Evolutionary conservation across 768 basidiomycete genomes (phyloP).

Genomic region (Coprinopsis cinerea): DNA sequence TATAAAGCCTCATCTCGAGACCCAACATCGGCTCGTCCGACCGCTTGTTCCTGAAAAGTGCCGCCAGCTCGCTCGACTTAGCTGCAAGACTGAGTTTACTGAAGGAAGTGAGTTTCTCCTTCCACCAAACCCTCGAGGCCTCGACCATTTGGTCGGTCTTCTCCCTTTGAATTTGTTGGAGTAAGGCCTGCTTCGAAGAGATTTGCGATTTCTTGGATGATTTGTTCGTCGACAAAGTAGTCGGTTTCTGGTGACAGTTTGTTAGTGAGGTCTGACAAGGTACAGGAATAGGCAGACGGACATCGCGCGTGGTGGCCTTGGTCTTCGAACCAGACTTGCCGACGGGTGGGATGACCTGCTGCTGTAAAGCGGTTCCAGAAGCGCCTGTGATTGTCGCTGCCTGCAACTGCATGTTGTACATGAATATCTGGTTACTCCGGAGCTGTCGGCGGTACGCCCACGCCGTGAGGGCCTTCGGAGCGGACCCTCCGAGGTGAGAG

Average conservation of each 20-base stretch:
- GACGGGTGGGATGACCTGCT: slow-evolving; percentile 46
- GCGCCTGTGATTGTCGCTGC: slow-evolving; percentile 64
- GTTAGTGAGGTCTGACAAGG: too few species aligned
- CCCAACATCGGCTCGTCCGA: slow-evolving; percentile 37
- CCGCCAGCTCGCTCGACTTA: slow-evolving; percentile 28
- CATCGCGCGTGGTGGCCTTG: too few species aligned
- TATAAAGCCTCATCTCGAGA: slow-evolving; percentile 47
- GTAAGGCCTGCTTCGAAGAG: slow-evolving; percentile 24
- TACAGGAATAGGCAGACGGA: too few species aligned
- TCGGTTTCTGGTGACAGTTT: too few species aligned
- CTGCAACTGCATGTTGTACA: slow-evolving; percentile 48
- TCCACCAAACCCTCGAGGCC: slow-evolving; percentile 47
- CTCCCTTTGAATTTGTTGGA: slow-evolving; percentile 38
- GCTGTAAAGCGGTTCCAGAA: slow-evolving; percentile 44
- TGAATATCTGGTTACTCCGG: slow-evolving; percentile 48
- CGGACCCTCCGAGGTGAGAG: slow-evolving; percentile 45
- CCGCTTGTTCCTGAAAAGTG: slow-evolving; percentile 40
- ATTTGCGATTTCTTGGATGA: slow-evolving; percentile 16
- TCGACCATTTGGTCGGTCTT: slow-evolving; percentile 36
- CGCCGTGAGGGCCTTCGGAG: slow-evolving; percentile 24
- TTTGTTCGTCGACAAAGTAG: too few species aligned
- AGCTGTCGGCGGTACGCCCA: slow-evolving; percentile 32
- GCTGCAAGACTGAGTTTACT: slow-evolving; percentile 25
- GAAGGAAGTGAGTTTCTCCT: slow-evolving; percentile 37
- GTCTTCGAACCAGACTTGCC: slow-evolving; percentile 14